phyloP scores from a whole-genome alignment of 352 stramenopile species.

The Phytophthora pseudosyringae region DNA sequence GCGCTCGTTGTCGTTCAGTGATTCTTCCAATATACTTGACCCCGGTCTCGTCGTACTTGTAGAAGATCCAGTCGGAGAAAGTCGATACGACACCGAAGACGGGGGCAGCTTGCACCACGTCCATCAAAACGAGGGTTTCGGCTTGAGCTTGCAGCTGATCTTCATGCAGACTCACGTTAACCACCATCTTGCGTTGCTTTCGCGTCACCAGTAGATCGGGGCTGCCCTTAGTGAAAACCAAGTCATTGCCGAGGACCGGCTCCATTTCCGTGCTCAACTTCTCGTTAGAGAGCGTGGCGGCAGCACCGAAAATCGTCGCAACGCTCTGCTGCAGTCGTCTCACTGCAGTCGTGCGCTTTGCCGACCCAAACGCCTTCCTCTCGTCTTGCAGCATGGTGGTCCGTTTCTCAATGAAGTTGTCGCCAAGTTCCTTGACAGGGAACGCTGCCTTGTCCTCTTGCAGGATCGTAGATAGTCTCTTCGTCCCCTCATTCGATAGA shows the following conservation, averaged over 20 bases:
- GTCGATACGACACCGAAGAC: conserved; percentile 7
- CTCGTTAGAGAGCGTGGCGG: conserved; percentile 1
- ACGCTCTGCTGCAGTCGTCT: conserved; percentile 6
- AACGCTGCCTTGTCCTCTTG: conserved; percentile 7
- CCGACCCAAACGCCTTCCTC: conserved; percentile 4
- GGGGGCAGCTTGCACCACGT: not conserved
- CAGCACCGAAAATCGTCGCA: conserved; percentile 6
- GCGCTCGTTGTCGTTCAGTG: conserved; percentile 8
- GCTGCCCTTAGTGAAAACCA: not conserved
- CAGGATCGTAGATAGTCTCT: conserved; percentile 5
- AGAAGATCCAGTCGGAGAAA: conserved; percentile 13
- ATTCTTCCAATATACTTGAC: conserved; percentile 14
- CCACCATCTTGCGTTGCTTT: not conserved
- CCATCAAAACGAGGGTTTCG: conserved; percentile 6
- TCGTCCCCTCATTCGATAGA: not conserved
- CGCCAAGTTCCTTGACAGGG: conserved; percentile 4
- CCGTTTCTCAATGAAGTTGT: not conserved
- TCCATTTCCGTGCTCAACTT: conserved; percentile 5
- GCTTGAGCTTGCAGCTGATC: conserved; percentile 1
- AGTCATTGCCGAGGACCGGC: not conserved
- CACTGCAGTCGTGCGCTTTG: conserved; percentile 4
- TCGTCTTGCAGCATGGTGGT: conserved; percentile 2
- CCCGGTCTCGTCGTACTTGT: conserved; percentile 6
- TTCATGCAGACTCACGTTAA: not conserved
- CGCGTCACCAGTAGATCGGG: conserved; percentile 1